Percentiles rank a stretch among this genome's conserved stretches.
Evolutionary conservation across 1,284 basidiomycete genomes (phyloP).

Genomic region (Ustilago crameri): DNA sequence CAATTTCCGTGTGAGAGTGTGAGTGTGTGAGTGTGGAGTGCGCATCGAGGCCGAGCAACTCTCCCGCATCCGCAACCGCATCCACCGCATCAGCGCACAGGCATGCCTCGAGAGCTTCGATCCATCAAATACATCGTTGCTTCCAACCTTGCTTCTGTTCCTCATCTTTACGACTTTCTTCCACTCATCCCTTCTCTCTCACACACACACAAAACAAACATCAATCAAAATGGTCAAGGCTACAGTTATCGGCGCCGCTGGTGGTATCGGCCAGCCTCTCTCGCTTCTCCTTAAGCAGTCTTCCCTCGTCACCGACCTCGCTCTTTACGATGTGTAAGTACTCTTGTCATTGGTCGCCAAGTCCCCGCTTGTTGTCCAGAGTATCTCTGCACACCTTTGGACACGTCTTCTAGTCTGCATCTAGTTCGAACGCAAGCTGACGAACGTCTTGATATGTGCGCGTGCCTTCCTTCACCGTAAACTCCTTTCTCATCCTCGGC

Average conservation of each 20-base stretch:
- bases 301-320: slow-evolving; percentile 78
- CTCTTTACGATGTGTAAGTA: slow-evolving; percentile 95
- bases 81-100: not conserved
- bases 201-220: slow-evolving; percentile 2
- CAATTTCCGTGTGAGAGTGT: slow-evolving; percentile 6
- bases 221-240: slow-evolving; percentile 61
- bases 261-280: slow-evolving; percentile 79
- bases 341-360: not conserved
- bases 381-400: not conserved
- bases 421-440: slow-evolving; percentile 1
- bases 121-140: not conserved
- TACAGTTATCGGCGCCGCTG: slow-evolving; percentile 67
- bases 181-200: slow-evolving; percentile 10
- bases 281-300: slow-evolving; percentile 88
- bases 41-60: not conserved
- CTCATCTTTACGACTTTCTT: slow-evolving; percentile 2
- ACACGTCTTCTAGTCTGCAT: too few relatives aligned
- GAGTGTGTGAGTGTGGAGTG: slow-evolving; percentile 12
- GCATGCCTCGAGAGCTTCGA: not conserved
- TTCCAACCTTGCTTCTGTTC: not conserved
- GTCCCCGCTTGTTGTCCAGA: too few relatives aligned
- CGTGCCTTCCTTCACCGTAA: too few relatives aligned
- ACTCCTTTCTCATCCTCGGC: too few relatives aligned
- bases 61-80: not conserved
- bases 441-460: not conserved